Evolutionary conservation across 2,329 filamentous ascomycete species (phyloP).

Genomic region (Tolypocladium ovalisporum): DNA sequence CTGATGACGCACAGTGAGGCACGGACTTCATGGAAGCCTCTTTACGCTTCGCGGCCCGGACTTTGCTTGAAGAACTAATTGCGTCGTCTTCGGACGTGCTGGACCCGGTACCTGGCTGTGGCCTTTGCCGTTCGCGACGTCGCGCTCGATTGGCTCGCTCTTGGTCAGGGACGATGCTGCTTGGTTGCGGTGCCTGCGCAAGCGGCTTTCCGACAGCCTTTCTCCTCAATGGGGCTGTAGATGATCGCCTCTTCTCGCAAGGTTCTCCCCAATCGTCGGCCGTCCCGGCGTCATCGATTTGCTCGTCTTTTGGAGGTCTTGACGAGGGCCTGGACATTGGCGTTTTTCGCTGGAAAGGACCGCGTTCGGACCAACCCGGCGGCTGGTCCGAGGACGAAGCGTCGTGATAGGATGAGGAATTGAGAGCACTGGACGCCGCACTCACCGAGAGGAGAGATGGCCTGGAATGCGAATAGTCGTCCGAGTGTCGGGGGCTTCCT

Average conservation of each 20-base stretch:
- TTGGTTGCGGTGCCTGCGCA: not conserved
- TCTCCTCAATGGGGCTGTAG: constrained; percentile 5
- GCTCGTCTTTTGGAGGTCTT: not conserved
- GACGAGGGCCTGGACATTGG: not conserved
- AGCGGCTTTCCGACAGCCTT: constrained; percentile 8
- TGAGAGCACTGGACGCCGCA: constrained; percentile 45
- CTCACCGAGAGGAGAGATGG: constrained; percentile 41
- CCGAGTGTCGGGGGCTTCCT: constrained; percentile 22
- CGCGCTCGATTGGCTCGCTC: constrained; percentile 8
- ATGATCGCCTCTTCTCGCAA: constrained; percentile 8
- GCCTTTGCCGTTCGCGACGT: constrained; percentile 9
- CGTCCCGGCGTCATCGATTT: constrained; percentile 3
- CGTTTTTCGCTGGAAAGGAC: constrained; percentile 2
- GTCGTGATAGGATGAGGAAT: constrained; percentile 18
- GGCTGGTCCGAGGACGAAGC: constrained; percentile 7
- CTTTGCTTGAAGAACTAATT: constrained; percentile 10
- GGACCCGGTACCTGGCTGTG: constrained; percentile 11
- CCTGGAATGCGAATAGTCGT: constrained; percentile 24
- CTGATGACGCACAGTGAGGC: constrained; percentile 35
- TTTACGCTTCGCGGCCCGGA: constrained; percentile 17
- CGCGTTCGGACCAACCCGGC: constrained; percentile 8
- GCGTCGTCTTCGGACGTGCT: constrained; percentile 15
- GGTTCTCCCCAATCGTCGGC: constrained; percentile 12
- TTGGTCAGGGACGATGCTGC: not conserved
- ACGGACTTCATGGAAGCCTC: constrained; percentile 25